Conservation (phyloP, 345 rosid genomes). For the Triadica sebifera region DNA sequence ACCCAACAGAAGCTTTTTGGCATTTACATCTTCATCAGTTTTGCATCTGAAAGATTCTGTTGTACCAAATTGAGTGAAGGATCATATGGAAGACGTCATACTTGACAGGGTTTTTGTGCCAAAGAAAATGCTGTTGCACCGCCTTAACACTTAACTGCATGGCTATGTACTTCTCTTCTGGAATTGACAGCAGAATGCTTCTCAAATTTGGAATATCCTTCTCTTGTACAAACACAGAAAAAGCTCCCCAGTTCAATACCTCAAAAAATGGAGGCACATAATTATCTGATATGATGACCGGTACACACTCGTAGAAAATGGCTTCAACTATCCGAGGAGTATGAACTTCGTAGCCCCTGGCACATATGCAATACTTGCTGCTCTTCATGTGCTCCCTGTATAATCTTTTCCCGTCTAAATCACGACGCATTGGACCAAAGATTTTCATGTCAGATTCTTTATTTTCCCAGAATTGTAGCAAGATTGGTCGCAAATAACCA, state of each 20-base stretch:
- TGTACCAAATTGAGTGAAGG: slow-evolving; percentile 82
- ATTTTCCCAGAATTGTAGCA: slow-evolving; percentile 67
- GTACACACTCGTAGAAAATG: slow-evolving; percentile 71
- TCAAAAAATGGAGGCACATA: slow-evolving; percentile 89
- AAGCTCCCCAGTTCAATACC: slow-evolving; percentile 72
- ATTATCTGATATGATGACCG: slow-evolving; percentile 82
- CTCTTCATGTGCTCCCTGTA: slow-evolving; percentile 82
- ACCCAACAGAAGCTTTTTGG: too few relatives aligned
- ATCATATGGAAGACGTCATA: slow-evolving; percentile 78
- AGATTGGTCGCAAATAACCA: slow-evolving; percentile 68
- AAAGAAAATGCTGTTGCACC: slow-evolving; percentile 82
- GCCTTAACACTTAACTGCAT: slow-evolving; percentile 64
- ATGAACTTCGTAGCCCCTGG: slow-evolving; percentile 87
- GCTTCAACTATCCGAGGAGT: slow-evolving; percentile 85
- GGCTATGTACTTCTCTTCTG: slow-evolving; percentile 53
- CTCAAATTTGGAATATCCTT: slow-evolving; percentile 64
- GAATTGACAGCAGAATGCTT: slow-evolving; percentile 58
- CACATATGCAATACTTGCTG: slow-evolving; percentile 84
- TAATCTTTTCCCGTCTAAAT: slow-evolving; percentile 47
- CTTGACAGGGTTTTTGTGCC: slow-evolving; percentile 76
- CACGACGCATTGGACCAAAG: slow-evolving; percentile 67
- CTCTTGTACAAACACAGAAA: slow-evolving; percentile 78
- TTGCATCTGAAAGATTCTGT: slow-evolving; percentile 51
- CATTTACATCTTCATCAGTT: slow-evolving; percentile 27
- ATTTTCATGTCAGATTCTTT: slow-evolving; percentile 79